Percentiles rank a stretch among this genome's conserved stretches.
These are phyloP conservation scores for Lepiota venenata DNA, from an alignment of 768 basidiomycete species.

Conservation along the genomic window DNA sequence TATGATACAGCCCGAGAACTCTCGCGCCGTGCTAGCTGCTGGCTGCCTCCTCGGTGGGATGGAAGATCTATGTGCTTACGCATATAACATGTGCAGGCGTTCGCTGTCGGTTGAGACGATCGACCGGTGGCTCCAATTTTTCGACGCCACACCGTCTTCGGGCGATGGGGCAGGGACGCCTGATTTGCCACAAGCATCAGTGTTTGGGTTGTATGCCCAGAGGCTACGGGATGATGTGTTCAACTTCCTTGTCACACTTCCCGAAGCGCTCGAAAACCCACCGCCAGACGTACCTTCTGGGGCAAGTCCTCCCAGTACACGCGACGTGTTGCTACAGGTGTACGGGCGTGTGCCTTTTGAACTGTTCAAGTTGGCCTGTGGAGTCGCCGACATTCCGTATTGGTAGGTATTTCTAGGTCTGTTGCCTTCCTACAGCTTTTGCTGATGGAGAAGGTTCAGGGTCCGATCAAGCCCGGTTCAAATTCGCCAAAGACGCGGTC, in stretches of 20 bases:
- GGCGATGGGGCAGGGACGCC: slow-evolving; percentile 52
- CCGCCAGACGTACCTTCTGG: slow-evolving; percentile 36
- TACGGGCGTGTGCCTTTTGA: slow-evolving; percentile 85
- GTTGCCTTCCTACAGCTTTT: neutral
- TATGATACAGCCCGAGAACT: slow-evolving; percentile 72
- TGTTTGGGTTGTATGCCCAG: slow-evolving; percentile 78
- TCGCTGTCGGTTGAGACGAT: slow-evolving; percentile 78
- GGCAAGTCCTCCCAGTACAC: slow-evolving; percentile 37
- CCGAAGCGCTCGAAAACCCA: slow-evolving; percentile 57
- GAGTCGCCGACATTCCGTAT: slow-evolving; percentile 80
- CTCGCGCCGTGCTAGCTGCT: slow-evolving; percentile 81
- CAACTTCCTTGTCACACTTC: slow-evolving; percentile 75
- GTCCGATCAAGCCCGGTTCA: slow-evolving; percentile 84
- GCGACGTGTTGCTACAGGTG: slow-evolving; percentile 69
- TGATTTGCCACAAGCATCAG: slow-evolving; percentile 45
- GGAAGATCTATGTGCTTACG: slow-evolving; percentile 78
- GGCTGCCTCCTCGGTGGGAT: slow-evolving; percentile 84
- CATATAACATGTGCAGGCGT: slow-evolving; percentile 74
- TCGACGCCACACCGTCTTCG: slow-evolving; percentile 49
- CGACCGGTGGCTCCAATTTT: slow-evolving; percentile 73
- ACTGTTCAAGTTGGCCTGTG: slow-evolving; percentile 77
- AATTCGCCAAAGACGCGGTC: slow-evolving; percentile 89
- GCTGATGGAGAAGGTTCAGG: slow-evolving; percentile 35
- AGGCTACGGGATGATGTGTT: slow-evolving; percentile 74
- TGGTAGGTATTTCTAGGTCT: slow-evolving; percentile 39